Evolutionary conservation across 331 rosid species (phyloP).

Genomic region (Rhamnella rubrinervis): DNA sequence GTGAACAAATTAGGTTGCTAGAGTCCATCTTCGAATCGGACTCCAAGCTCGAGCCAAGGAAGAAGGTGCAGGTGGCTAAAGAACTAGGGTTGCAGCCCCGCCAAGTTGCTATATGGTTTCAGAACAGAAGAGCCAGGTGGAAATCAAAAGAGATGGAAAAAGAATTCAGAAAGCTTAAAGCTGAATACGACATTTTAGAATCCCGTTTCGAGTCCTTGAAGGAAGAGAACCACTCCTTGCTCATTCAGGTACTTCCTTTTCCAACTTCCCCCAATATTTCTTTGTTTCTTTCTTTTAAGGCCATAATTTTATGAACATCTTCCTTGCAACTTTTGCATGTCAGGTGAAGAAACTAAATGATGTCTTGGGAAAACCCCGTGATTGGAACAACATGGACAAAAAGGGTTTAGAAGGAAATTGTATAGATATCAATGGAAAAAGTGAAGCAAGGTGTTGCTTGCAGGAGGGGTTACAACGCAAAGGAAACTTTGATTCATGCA

Average conservation of each 20-base stretch:
- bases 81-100: constrained; percentile 91
- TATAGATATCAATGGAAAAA: constrained; percentile 28
- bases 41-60: constrained; percentile 78
- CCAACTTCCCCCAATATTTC: neutral
- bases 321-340: constrained; percentile 14
- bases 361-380: constrained; percentile 33
- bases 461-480: constrained; percentile 35
- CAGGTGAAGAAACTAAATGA: constrained; percentile 65
- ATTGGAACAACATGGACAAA: constrained; percentile 21
- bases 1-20: constrained; percentile 62
- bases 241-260: constrained; percentile 53
- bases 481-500: constrained; percentile 24
- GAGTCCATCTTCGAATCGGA: constrained; percentile 78
- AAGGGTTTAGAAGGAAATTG: constrained; percentile 27
- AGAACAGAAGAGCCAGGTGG: constrained; percentile 92
- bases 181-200: constrained; percentile 55
- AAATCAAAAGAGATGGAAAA: constrained; percentile 80
- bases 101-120: constrained; percentile 96
- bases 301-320: neutral
- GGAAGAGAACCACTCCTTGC: constrained; percentile 74
- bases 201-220: constrained; percentile 59
- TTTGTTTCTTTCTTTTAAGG: neutral
- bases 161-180: constrained; percentile 58
- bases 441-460: constrained; percentile 34
- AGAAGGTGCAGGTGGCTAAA: constrained; percentile 73